A percentile compares a stretch with the other conserved stretches of the same genome.
Conservation (phyloP, 331 rosid genomes). For the Rosa hybrid region DNA sequence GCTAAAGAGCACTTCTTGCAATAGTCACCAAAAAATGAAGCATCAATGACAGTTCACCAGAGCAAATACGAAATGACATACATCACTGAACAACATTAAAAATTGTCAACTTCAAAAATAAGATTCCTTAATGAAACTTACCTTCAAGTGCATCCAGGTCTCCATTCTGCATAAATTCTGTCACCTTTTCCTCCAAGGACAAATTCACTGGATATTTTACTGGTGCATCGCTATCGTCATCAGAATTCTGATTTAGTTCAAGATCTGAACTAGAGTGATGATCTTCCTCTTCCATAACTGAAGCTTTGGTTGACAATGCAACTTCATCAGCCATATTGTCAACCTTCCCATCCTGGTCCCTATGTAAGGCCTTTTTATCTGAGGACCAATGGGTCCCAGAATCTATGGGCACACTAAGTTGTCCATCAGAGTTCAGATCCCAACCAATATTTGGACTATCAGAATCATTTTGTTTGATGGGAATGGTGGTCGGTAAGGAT, state of each 20-base stretch:
- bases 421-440: slow-evolving; percentile 28
- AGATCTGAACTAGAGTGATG: slow-evolving; percentile 24
- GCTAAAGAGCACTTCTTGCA: neutral
- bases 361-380: slow-evolving; percentile 34
- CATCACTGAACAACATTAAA: neutral
- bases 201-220: slow-evolving; percentile 29
- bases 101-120: neutral
- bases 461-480: slow-evolving; percentile 29
- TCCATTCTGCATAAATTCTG: slow-evolving; percentile 76
- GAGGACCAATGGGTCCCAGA: slow-evolving; percentile 26
- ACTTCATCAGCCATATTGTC: slow-evolving; percentile 36
- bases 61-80: neutral
- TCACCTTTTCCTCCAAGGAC: slow-evolving; percentile 66
- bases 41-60: neutral
- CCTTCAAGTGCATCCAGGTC: slow-evolving; percentile 73
- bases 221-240: slow-evolving; percentile 16
- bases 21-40: neutral
- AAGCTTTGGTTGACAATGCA: slow-evolving; percentile 28
- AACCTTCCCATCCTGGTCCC: slow-evolving; percentile 37
- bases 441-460: slow-evolving; percentile 31
- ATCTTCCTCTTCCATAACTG: slow-evolving; percentile 31
- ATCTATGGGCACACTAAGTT: slow-evolving; percentile 24
- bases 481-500: slow-evolving; percentile 27
- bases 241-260: slow-evolving; percentile 28
- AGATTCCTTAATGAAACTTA: slow-evolving; percentile 24